Evolutionary conservation across 805 yeast species (phyloP).

Genomic region (Starmerella sp.): DNA sequence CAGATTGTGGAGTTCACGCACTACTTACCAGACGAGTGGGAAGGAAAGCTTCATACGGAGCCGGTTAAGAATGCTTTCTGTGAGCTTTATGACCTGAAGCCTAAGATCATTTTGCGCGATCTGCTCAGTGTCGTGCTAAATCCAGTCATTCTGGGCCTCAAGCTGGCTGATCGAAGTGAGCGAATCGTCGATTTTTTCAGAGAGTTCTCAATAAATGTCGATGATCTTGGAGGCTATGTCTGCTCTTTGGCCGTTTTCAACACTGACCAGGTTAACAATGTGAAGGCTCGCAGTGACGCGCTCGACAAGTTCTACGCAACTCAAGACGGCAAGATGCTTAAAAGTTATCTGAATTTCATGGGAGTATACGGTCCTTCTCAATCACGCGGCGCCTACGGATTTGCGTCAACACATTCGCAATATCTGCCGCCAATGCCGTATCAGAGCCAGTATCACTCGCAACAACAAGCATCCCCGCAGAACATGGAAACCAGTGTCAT

Average conservation of each 20-base stretch:
- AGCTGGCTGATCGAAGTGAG: slow-evolving; percentile 62
- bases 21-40: slow-evolving; percentile 80
- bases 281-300: slow-evolving; percentile 28
- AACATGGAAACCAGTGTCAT: slow-evolving; percentile 27
- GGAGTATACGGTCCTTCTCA: slow-evolving; percentile 55
- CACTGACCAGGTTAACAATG: slow-evolving; percentile 43
- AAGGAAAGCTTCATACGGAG: slow-evolving; percentile 70
- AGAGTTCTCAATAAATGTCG: slow-evolving; percentile 80
- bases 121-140: slow-evolving; percentile 69
- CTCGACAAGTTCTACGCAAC: slow-evolving; percentile 34
- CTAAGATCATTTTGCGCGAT: slow-evolving; percentile 63
- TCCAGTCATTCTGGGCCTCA: slow-evolving; percentile 82
- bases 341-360: slow-evolving; percentile 74
- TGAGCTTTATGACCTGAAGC: slow-evolving; percentile 58
- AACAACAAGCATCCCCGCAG: not conserved
- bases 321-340: slow-evolving; percentile 79
- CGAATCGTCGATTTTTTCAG: slow-evolving; percentile 81
- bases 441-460: not conserved
- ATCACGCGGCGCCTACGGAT: slow-evolving; percentile 4
- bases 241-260: slow-evolving; percentile 91
- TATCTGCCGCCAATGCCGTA: not conserved
- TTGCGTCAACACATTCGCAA: slow-evolving; percentile 3
- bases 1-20: slow-evolving; percentile 82
- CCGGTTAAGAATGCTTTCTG: slow-evolving; percentile 77
- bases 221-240: slow-evolving; percentile 79